Conservation (phyloP, 129 eudicot genomes). For the Logfia minima region DNA sequence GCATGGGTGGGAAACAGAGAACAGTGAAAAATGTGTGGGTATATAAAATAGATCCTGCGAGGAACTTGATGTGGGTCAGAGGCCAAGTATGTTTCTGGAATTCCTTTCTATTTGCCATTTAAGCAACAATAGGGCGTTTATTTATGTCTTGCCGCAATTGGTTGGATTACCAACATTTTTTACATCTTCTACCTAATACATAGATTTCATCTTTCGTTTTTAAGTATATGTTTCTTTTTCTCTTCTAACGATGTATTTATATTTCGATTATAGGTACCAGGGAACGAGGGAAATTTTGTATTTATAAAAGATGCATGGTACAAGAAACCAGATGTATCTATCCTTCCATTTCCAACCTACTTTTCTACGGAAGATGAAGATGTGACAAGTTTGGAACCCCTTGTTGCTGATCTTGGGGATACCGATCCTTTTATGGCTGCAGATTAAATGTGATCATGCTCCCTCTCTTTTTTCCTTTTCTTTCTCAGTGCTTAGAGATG, state of each 20-base stretch:
- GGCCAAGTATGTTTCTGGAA: slow-evolving; percentile 71
- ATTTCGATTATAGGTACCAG: slow-evolving; percentile 65
- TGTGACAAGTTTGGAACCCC: slow-evolving; percentile 49
- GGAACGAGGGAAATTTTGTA: slow-evolving; percentile 82
- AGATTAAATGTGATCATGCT: slow-evolving; percentile 36
- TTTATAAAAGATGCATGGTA: slow-evolving; percentile 82
- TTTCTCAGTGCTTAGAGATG: slow-evolving; percentile 13
- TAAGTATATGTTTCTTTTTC: neutral
- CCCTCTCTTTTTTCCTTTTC: neutral
- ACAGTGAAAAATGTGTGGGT: slow-evolving; percentile 98
- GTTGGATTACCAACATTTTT: neutral
- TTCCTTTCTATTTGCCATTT: neutral
- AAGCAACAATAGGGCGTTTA: neutral
- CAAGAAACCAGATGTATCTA: slow-evolving; percentile 73
- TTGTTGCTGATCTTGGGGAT: slow-evolving; percentile 93
- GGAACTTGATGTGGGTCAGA: slow-evolving; percentile 93
- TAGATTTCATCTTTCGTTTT: neutral
- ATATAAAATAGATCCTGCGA: slow-evolving; percentile 87
- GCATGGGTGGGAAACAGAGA: slow-evolving; percentile 85
- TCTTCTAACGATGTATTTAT: neutral
- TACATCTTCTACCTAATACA: neutral
- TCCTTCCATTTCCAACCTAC: slow-evolving; percentile 87
- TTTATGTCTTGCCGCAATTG: neutral
- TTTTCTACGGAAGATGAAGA: slow-evolving; percentile 80
- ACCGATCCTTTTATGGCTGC: slow-evolving; percentile 96